Conservation (phyloP, 2,329 filamentous ascomycete genomes). For the Talaromyces sp. region DNA sequence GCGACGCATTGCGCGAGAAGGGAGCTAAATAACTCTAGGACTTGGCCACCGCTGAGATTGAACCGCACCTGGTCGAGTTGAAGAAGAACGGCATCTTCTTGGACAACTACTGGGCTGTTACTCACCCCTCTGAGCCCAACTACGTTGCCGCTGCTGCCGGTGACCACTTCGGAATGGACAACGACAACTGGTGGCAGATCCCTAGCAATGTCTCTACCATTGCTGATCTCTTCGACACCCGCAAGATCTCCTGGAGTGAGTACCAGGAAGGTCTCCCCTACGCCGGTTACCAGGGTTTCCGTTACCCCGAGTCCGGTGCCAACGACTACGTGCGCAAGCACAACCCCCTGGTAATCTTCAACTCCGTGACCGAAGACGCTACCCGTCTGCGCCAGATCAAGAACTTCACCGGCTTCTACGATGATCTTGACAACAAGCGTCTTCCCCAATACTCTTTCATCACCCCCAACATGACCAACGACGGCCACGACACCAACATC, state of each 20-base stretch:
- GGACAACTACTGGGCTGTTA: slow-evolving; percentile 58
- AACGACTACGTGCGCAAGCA: slow-evolving; percentile 84
- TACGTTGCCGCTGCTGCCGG: slow-evolving; percentile 67
- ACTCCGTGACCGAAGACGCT: slow-evolving; percentile 58
- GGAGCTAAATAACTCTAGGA: slow-evolving; percentile 31
- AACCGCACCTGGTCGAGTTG: slow-evolving; percentile 42
- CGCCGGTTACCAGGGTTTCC: slow-evolving; percentile 65
- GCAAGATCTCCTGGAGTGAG: slow-evolving; percentile 63
- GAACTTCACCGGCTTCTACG: slow-evolving; percentile 67
- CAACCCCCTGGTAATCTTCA: slow-evolving; percentile 64
- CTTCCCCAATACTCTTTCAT: slow-evolving; percentile 66
- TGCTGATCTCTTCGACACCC: slow-evolving; percentile 65
- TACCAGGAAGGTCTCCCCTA: slow-evolving; percentile 79
- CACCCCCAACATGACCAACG: slow-evolving; percentile 56
- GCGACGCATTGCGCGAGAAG: not conserved
- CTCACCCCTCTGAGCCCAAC: slow-evolving; percentile 73
- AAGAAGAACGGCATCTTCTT: slow-evolving; percentile 56
- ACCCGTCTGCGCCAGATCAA: slow-evolving; percentile 67
- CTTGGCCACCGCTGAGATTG: slow-evolving; percentile 61
- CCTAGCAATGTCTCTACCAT: slow-evolving; percentile 62
- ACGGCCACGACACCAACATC: slow-evolving; percentile 73
- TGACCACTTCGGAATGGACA: slow-evolving; percentile 69
- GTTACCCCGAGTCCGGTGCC: slow-evolving; percentile 60
- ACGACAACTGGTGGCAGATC: slow-evolving; percentile 61
- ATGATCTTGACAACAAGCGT: slow-evolving; percentile 60